Base-by-base conservation (phyloP, 768 basidiomycete species). In the Leucogyrophana mollusca region DNA sequence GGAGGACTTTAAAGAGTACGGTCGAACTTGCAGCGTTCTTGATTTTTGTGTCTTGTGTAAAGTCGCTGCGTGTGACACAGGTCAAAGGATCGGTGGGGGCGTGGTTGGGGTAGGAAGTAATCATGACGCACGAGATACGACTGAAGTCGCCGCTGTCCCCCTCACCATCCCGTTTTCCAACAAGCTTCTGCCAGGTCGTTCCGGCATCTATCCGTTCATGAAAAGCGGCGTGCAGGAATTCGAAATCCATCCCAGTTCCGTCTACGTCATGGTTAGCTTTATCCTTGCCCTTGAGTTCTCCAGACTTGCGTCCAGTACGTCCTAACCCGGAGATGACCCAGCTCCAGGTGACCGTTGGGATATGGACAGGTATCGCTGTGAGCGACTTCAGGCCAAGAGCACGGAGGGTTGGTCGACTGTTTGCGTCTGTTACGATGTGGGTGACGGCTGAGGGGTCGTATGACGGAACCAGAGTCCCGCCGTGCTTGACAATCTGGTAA, bases 321-420 rank as follows among this genome's bases (percentile, higher is more conserved):
- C 60, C 58, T 7, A 72, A 62, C 9, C 73, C 74, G 4, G 71
- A 66, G 3, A 72, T 49, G 8, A 85, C 68, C 84, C 85, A 88
- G 11, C 56, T 54, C 86, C 85, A 87, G 30, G 57, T 77, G 24
- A 87, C 74, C 9, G 79, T 81, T 9, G 83, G 81, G 9, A 87
- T 82, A 34, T 77, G 67, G n/a, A 71, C 59, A 4, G 87, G 86
- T 35, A 90, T 82, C 4, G 86, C 76, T 6, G 60, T 63, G 13
- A 83, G 60, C 4, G 49, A 62, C 53, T 72, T 79, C 17, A 85
- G 56, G 1, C 79, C 78, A 3, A 85, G 64, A 1, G 73, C 63
- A 13, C 43, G 52, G n/a, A 69, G 45, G 3, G 72, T 64, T 4
- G 50, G 45, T 21, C 52, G 56, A 47, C 56, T 38, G 16, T 49